Evolutionary conservation across 768 basidiomycete species (phyloP), one percentile per base, ranked within the genome.

Genomic region (Mrakia hoshinonis): DNA sequence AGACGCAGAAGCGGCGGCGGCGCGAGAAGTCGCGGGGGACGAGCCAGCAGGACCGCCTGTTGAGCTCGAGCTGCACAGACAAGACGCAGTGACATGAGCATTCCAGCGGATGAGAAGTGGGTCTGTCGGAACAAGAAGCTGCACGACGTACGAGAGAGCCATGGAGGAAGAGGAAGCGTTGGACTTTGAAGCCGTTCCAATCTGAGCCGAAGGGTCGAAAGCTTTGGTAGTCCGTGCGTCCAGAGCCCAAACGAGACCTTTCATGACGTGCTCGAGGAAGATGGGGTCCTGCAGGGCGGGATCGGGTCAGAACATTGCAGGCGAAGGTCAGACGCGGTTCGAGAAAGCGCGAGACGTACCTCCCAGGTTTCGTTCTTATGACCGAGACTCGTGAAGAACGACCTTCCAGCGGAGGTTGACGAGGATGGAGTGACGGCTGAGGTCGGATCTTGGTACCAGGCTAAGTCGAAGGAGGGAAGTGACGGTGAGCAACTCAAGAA

Each of bases 331-430:
- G 34, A 22, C 34, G 36, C 2, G 7, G 15, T 6, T 3, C 15
- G 22, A n/a, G 9, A 36, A 54, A 31, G 24, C 60, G 26, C 12
- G 11, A 26, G 63, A 79, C 83, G 68, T 65, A 87, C 89, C 81
- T 84, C 80, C 89, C 89, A 91, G 39, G 89, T 90, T 76, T 88
- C 86, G 76, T 86, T 87, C 67, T 86, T 79, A 77, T 94, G 91
- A 0, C 91, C 91, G 0, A 92, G 83, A 73, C 86, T 83, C 0
- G 91, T 92, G 77, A 90, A 92, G 81, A 89, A 92, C 75, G 89
- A 90, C 46, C 91, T 84, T 24, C 90, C 91, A 3, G 86, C 83
- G 58, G 18, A 75, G 0, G 49, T 77, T 5, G 58, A 36, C 7
- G 58, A 39, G 75, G 36, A 83, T 78, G 24, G 5, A 22, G 31